These are phyloP conservation scores for Neonectria ditissima DNA, from an alignment of 2,329 filamentous ascomycete genomes.

Conservation along the genomic window DNA sequence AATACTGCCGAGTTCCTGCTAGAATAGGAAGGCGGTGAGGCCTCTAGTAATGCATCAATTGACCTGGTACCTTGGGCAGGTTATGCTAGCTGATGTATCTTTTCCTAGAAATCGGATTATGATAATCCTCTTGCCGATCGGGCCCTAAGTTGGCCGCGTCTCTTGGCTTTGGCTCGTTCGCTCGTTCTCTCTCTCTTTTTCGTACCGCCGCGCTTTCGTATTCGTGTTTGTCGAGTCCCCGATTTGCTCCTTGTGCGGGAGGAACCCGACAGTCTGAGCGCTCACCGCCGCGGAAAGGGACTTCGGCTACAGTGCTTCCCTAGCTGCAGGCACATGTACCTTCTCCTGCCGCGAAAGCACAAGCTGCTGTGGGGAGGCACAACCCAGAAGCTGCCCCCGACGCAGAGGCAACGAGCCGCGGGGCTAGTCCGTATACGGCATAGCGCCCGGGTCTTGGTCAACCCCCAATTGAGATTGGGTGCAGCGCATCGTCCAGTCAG, in stretches of 20 bases:
- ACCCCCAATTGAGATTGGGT: constrained; percentile 46
- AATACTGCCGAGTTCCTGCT: no score
- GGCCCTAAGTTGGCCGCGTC: constrained; percentile 9
- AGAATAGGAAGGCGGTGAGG: no score
- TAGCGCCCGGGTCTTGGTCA: constrained; percentile 38
- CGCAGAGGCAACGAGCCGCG: constrained; percentile 33
- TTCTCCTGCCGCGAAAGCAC: constrained; percentile 15
- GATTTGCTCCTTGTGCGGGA: constrained; percentile 30
- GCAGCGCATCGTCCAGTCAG: constrained; percentile 41
- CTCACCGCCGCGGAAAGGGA: constrained; percentile 36
- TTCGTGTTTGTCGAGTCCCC: constrained; percentile 42
- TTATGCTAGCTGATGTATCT: no score
- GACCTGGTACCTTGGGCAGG: no score
- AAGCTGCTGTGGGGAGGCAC: constrained; percentile 24
- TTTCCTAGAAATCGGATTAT: no score
- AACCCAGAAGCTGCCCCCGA: constrained; percentile 30
- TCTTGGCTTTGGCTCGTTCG: constrained; percentile 19
- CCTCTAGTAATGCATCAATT: no score
- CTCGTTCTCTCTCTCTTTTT: constrained; percentile 29
- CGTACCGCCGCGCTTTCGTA: constrained; percentile 46
- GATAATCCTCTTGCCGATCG: no score
- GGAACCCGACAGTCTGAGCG: constrained; percentile 24
- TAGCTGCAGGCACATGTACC: constrained; percentile 15
- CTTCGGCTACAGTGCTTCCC: background rate
- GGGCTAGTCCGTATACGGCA: constrained; percentile 31